These are phyloP conservation scores for Fusarium burgessii DNA, from an alignment of 2,329 filamentous ascomycete genomes.

Conservation along the genomic window DNA sequence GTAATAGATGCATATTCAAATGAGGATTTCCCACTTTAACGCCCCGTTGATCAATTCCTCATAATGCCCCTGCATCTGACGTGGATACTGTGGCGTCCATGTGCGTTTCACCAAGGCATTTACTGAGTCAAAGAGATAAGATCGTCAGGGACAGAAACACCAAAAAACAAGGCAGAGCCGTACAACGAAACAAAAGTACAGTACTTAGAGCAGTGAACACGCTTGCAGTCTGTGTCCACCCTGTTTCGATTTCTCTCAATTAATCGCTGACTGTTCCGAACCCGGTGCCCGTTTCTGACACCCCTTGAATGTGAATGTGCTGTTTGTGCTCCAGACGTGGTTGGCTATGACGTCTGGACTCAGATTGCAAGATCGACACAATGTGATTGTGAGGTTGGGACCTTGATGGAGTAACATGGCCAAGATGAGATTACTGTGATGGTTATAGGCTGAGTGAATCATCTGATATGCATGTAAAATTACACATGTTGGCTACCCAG, in stretches of 20 bases:
- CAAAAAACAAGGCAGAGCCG: conserved; percentile 28
- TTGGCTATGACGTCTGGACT: conserved; percentile 12
- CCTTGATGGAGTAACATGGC: background rate
- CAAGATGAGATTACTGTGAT: background rate
- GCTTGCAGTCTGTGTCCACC: conserved; percentile 9
- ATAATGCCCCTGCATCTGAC: conserved; percentile 41
- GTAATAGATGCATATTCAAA: conserved; percentile 5
- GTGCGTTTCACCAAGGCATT: conserved; percentile 40
- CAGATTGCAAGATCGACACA: conserved; percentile 6
- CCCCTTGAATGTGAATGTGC: background rate
- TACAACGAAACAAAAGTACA: background rate
- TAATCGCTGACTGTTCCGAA: conserved; percentile 11
- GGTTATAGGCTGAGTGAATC: background rate
- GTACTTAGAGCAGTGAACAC: background rate
- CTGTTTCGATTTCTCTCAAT: conserved; percentile 13
- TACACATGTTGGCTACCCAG: background rate
- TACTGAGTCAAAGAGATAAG: conserved; percentile 21
- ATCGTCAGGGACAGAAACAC: conserved; percentile 45
- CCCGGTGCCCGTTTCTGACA: conserved; percentile 2
- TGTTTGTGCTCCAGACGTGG: conserved; percentile 1
- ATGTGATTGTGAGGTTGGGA: background rate
- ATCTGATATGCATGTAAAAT: conserved; percentile 13
- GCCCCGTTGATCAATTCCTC: conserved; percentile 24
- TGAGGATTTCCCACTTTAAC: conserved; percentile 16
- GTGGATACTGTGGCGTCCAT: conserved; percentile 44